phyloP scores from a whole-genome alignment of 495 filamentous ascomycete species.

The Aspergillus kassunensis region DNA sequence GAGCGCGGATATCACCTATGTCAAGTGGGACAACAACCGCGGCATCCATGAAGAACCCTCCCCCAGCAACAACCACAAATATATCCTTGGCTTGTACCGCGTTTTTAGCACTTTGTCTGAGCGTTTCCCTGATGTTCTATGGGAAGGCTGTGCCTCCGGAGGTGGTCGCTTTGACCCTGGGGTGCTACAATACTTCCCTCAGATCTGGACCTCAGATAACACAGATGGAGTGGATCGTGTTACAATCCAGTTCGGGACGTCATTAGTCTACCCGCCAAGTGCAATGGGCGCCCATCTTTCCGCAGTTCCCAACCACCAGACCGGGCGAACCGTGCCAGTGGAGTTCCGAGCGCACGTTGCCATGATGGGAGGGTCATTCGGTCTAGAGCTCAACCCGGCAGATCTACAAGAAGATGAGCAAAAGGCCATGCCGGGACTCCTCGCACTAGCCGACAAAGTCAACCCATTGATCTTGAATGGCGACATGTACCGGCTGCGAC shows the following conservation, averaged over 20 bases:
- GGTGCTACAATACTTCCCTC: slow-evolving; percentile 53
- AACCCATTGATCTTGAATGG: slow-evolving; percentile 49
- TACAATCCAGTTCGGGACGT: slow-evolving; percentile 53
- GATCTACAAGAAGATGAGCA: slow-evolving; percentile 38
- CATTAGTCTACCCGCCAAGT: slow-evolving; percentile 49
- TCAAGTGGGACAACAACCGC: slow-evolving; percentile 59
- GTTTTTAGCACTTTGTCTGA: slow-evolving; percentile 51
- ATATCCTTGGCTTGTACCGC: slow-evolving; percentile 53
- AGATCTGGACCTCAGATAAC: slow-evolving; percentile 55
- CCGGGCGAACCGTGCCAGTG: slow-evolving; percentile 43
- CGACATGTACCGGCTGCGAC: slow-evolving; percentile 46
- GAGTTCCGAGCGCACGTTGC: slow-evolving; percentile 52
- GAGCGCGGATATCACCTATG: slow-evolving; percentile 46
- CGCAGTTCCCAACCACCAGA: slow-evolving; percentile 49
- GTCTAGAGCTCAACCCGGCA: slow-evolving; percentile 49
- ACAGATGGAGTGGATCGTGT: slow-evolving; percentile 51
- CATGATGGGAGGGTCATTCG: slow-evolving; percentile 56
- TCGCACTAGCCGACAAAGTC: slow-evolving; percentile 44
- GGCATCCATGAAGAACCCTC: slow-evolving; percentile 49
- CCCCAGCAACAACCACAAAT: slow-evolving; percentile 44
- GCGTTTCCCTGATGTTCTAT: slow-evolving; percentile 50
- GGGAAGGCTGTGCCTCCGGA: slow-evolving; percentile 55
- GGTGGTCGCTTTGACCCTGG: slow-evolving; percentile 54
- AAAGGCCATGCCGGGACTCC: slow-evolving; percentile 41
- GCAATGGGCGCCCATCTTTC: slow-evolving; percentile 56